These are phyloP conservation scores for Rosellinia necatrix DNA, from an alignment of 2,329 filamentous ascomycete genomes.

Conservation along the genomic window DNA sequence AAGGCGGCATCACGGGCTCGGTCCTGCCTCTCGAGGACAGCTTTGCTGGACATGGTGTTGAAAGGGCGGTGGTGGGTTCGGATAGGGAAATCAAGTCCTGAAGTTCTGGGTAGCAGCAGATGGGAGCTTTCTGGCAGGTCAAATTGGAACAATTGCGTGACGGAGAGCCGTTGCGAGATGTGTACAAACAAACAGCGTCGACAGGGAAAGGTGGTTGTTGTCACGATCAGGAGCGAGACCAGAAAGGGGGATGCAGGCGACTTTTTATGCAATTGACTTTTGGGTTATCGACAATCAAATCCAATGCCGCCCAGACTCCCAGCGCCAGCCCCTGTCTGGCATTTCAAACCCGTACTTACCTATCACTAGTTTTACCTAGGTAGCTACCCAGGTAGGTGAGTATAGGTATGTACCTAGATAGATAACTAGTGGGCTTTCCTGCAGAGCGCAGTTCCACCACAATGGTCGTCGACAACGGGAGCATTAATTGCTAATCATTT, in stretches of 20 bases:
- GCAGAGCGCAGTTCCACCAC: not conserved
- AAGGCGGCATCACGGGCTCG: conserved; percentile 86
- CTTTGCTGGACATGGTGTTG: conserved; percentile 51
- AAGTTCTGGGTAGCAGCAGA: not conserved
- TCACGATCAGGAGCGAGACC: conserved; percentile 4
- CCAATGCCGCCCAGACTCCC: too few species aligned
- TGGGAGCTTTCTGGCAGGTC: not conserved
- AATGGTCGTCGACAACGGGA: not conserved
- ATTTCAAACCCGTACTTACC: not conserved
- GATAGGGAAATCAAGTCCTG: not conserved
- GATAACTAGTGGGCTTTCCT: not conserved
- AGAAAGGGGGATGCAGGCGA: conserved; percentile 24
- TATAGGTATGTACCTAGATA: too few species aligned
- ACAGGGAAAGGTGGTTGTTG: conserved; percentile 5
- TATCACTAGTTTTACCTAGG: too few species aligned
- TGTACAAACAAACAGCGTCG: not conserved
- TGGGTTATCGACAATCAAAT: conserved; percentile 21
- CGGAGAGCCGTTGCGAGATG: not conserved
- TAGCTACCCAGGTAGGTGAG: too few species aligned
- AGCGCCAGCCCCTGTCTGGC: too few species aligned
- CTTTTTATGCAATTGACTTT: conserved; percentile 27
- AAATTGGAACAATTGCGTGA: conserved; percentile 13
- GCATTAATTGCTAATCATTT: not conserved
- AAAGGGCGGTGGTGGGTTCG: conserved; percentile 1
- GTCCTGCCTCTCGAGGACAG: conserved; percentile 77